These are phyloP conservation scores for Malus domestica DNA, from an alignment of 306 rosid species.

Conservation along the genomic window DNA sequence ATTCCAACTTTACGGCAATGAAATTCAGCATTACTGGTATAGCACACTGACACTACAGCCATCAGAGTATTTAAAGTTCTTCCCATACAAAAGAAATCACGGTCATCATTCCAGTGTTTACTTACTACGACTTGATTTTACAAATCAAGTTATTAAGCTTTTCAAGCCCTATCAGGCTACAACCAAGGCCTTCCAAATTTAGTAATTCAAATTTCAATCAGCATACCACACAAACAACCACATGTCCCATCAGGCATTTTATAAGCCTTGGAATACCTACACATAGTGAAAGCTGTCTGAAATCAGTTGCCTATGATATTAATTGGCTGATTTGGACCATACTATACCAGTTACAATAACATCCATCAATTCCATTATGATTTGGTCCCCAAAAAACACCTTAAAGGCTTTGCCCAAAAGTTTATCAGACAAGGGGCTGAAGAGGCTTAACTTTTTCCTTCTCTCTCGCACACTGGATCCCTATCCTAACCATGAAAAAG, in stretches of 20 bases:
- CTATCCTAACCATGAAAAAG: not conserved
- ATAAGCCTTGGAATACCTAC: not conserved
- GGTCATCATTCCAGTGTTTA: not conserved
- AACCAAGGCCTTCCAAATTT: not conserved
- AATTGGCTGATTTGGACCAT: not conserved
- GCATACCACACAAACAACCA: not conserved
- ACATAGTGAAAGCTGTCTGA: not conserved
- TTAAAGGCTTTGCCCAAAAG: not conserved
- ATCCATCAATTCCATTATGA: not conserved
- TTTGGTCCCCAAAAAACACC: not conserved
- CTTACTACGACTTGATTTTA: not conserved
- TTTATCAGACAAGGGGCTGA: not conserved
- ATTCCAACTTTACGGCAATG: not conserved
- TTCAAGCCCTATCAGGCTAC: not conserved
- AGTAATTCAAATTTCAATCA: not conserved
- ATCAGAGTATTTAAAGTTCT: not conserved
- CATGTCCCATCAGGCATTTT: not conserved
- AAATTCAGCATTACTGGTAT: not conserved
- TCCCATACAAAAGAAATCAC: not conserved
- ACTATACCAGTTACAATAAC: not conserved
- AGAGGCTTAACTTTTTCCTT: not conserved
- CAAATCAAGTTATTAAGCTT: not conserved
- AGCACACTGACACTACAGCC: not conserved
- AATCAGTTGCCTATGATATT: not conserved
- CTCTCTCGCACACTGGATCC: not conserved